Conservation (phyloP, 169 alveolate species). For the Cryptosporidium sp. region DNA sequence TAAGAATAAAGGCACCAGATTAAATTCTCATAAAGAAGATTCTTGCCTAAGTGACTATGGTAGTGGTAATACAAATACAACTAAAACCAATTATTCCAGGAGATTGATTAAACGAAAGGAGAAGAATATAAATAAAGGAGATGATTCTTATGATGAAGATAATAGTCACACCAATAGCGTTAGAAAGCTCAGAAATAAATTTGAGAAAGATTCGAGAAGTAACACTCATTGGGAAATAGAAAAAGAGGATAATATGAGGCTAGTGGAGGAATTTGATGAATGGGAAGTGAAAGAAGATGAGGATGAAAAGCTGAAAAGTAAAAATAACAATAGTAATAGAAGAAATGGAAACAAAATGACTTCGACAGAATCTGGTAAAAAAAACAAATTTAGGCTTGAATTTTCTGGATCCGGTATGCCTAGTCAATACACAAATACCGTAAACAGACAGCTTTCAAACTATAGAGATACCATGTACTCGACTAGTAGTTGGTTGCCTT, state of each 20-base stretch:
- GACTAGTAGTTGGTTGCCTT: constrained; percentile 48
- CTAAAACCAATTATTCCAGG: background rate
- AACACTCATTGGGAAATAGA: background rate
- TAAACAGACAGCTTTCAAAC: constrained; percentile 1
- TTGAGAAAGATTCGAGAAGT: background rate
- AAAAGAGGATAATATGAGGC: background rate
- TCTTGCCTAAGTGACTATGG: background rate
- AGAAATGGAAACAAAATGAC: background rate
- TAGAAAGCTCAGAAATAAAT: background rate
- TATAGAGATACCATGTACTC: constrained; percentile 36
- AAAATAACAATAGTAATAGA: background rate
- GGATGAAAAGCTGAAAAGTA: background rate
- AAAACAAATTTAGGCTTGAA: background rate
- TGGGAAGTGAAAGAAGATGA: background rate
- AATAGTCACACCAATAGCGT: background rate
- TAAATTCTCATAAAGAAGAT: background rate
- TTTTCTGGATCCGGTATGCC: constrained; percentile 16
- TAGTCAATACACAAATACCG: constrained; percentile 12
- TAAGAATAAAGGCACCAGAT: no score
- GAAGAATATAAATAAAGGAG: background rate
- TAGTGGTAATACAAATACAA: constrained; percentile 13
- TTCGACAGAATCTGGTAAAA: background rate
- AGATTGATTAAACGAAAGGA: background rate
- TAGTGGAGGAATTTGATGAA: background rate
- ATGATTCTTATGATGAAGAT: background rate